phyloP scores from a whole-genome alignment of 805 yeast species.

The Candida morakotiae region DNA sequence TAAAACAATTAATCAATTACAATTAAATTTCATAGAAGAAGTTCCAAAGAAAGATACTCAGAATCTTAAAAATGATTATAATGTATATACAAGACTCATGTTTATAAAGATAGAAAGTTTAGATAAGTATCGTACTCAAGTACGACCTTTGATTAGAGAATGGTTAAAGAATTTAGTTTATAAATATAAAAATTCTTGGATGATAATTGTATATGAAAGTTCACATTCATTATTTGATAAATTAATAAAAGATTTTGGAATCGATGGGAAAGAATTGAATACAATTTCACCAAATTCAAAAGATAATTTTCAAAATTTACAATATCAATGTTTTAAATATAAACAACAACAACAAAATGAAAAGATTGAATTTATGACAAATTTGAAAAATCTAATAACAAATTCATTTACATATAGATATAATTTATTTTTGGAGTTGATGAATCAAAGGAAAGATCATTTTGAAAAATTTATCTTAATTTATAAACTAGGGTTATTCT shows the following conservation, averaged over 20 bases:
- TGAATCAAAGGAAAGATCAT: conserved; percentile 8
- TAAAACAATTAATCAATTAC: conserved; percentile 59
- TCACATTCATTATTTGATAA: conserved; percentile 46
- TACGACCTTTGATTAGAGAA: conserved; percentile 74
- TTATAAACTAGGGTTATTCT: conserved; percentile 49
- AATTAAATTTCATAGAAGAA: conserved; percentile 55
- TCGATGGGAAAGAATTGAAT: conserved; percentile 32
- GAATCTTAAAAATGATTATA: conserved; percentile 11
- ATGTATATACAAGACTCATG: conserved; percentile 61
- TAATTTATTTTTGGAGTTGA: conserved; percentile 10
- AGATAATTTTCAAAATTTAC: neutral
- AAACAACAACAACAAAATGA: conserved; percentile 30
- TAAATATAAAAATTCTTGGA: conserved; percentile 47
- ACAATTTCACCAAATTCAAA: conserved; percentile 4
- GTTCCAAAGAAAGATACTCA: conserved; percentile 33
- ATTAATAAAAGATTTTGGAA: conserved; percentile 48
- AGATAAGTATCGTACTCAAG: conserved; percentile 75
- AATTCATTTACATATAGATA: conserved; percentile 43
- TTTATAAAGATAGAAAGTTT: conserved; percentile 61
- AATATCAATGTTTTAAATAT: conserved; percentile 38
- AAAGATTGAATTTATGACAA: conserved; percentile 46
- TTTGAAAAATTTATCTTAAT: conserved; percentile 24
- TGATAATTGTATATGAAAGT: conserved; percentile 51
- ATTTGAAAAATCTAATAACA: conserved; percentile 47
- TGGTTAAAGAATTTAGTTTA: conserved; percentile 57